Evolutionary conservation across 75 land plant species (phyloP).

Genomic region (Cryptomeria japonica): DNA sequence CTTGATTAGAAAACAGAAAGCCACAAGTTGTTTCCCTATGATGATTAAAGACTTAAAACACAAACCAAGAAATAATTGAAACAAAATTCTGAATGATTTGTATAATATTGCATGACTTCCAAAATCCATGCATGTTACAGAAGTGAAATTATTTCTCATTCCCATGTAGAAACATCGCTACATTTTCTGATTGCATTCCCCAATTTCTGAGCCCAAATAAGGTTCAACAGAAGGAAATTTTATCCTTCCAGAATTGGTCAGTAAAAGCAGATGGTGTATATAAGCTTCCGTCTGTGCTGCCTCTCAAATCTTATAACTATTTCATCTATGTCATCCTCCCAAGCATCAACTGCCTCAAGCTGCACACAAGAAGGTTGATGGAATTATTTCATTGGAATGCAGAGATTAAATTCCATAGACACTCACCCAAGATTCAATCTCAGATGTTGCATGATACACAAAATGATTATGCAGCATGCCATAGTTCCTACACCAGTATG

Average conservation of each 20-base stretch:
- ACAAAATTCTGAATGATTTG: not conserved
- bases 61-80: not conserved
- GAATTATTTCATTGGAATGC: not conserved
- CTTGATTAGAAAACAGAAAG: not conserved
- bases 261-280: constrained; percentile 74
- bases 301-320: constrained; percentile 68
- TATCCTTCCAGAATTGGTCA: constrained; percentile 19
- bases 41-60: not conserved
- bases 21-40: not conserved
- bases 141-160: not conserved
- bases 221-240: not conserved
- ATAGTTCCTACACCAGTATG: not conserved
- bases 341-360: constrained; percentile 64
- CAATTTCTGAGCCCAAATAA: not conserved
- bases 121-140: not conserved
- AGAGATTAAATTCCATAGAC: not conserved
- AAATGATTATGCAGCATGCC: not conserved
- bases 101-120: not conserved
- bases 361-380: constrained; percentile 27
- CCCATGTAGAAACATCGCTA: not conserved
- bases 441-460: not conserved
- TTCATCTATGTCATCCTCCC: constrained; percentile 88
- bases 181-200: not conserved
- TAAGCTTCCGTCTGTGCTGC: constrained; percentile 62
- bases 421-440: not conserved